Conservation (phyloP, 176 grass and related monocot genomes). For the Elymus sibiricus region DNA sequence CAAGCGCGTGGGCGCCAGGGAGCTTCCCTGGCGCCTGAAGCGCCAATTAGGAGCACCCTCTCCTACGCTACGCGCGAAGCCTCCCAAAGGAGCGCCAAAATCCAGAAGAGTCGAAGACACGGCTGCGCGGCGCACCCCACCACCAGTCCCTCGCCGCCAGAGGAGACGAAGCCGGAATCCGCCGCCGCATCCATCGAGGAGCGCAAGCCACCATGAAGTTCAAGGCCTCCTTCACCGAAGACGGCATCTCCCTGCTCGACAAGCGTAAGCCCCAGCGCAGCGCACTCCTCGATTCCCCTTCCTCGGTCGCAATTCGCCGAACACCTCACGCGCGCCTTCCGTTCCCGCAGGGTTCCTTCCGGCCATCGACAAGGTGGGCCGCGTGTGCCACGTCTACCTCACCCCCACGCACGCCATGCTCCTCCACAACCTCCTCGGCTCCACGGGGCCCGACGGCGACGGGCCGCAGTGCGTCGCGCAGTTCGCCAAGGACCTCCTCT, state of each 20-base stretch:
- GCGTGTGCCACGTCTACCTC: slow-evolving; percentile 77
- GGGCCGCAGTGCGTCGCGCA: slow-evolving; percentile 84
- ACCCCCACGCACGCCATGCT: slow-evolving; percentile 80
- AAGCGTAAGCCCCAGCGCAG: slow-evolving; percentile 55
- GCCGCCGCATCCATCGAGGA: neutral
- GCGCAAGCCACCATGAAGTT: slow-evolving; percentile 69
- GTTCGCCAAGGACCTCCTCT: slow-evolving; percentile 87
- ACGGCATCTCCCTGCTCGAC: slow-evolving; percentile 81
- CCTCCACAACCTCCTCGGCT: slow-evolving; percentile 77
- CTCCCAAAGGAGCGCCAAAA: slow-evolving; percentile 6
- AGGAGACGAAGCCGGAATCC: neutral
- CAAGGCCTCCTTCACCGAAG: slow-evolving; percentile 86
- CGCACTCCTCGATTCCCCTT: neutral
- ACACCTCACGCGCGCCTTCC: slow-evolving; percentile 27
- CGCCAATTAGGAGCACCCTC: no score
- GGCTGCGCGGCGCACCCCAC: neutral
- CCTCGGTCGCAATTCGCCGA: slow-evolving; percentile 34
- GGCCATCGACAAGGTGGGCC: slow-evolving; percentile 76
- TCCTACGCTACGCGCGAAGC: neutral
- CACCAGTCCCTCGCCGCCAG: neutral
- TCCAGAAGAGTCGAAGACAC: neutral
- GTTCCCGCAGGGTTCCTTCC: slow-evolving; percentile 64
- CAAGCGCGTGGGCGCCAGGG: no score
- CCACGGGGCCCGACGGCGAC: slow-evolving; percentile 51
- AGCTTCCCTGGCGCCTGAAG: no score